Evolutionary conservation across 306 rosid species (phyloP).

Genomic region (Mucuna pruriens): DNA sequence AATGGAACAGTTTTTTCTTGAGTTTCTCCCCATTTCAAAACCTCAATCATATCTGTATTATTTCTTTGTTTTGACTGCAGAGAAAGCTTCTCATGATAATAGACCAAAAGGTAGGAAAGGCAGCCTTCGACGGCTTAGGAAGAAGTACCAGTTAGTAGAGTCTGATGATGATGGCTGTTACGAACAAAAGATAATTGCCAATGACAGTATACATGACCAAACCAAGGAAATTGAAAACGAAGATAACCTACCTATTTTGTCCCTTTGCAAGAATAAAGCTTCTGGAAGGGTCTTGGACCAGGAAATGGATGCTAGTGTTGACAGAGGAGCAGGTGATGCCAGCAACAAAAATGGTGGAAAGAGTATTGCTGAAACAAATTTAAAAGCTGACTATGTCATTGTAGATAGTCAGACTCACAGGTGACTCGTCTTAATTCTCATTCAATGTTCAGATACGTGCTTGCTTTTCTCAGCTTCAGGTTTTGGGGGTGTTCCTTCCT

Average conservation of each 20-base stretch:
- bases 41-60: not conserved
- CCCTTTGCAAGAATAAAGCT: slow-evolving; percentile 47
- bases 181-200: slow-evolving; percentile 33
- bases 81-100: slow-evolving; percentile 43
- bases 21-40: slow-evolving; percentile 16
- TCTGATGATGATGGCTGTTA: slow-evolving; percentile 54
- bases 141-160: slow-evolving; percentile 58
- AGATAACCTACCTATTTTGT: slow-evolving; percentile 56
- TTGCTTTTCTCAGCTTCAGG: slow-evolving; percentile 19
- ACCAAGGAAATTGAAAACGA: slow-evolving; percentile 50
- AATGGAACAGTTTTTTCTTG: not conserved
- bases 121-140: slow-evolving; percentile 54
- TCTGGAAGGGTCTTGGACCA: slow-evolving; percentile 34
- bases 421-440: slow-evolving; percentile 31
- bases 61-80: slow-evolving; percentile 45
- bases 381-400: slow-evolving; percentile 36
- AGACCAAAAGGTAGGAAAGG: slow-evolving; percentile 42
- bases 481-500: not conserved
- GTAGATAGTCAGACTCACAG: slow-evolving; percentile 49
- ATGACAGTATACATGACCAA: slow-evolving; percentile 30
- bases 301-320: slow-evolving; percentile 45
- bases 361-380: slow-evolving; percentile 30
- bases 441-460: not conserved
- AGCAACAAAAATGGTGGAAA: slow-evolving; percentile 42
- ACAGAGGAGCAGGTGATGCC: slow-evolving; percentile 41